These are phyloP conservation scores for Boletus sp. DNA, from an alignment of 768 basidiomycete genomes.

Conservation along the genomic window DNA sequence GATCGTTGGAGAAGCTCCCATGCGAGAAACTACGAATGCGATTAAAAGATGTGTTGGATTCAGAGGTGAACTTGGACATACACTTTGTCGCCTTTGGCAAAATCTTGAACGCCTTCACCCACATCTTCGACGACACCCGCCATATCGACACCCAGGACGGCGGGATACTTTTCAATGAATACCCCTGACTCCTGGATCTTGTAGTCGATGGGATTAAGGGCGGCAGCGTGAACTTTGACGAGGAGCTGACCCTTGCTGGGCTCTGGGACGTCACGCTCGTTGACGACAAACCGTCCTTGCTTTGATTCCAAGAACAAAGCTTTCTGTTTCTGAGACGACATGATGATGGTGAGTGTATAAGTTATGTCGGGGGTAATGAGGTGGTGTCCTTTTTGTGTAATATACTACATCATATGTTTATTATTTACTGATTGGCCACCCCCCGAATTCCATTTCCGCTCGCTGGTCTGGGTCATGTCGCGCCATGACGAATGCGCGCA, in stretches of 20 bases:
- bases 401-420: slow-evolving; percentile 17
- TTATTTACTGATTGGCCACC: slow-evolving; percentile 32
- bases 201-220: slow-evolving; percentile 49
- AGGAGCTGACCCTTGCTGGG: slow-evolving; percentile 42
- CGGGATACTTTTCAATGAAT: slow-evolving; percentile 36
- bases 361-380: slow-evolving; percentile 1
- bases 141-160: slow-evolving; percentile 35
- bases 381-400: slow-evolving; percentile 5
- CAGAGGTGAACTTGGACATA: slow-evolving; percentile 15
- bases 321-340: slow-evolving; percentile 29
- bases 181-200: slow-evolving; percentile 33
- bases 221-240: slow-evolving; percentile 38
- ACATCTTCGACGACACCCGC: slow-evolving; percentile 40
- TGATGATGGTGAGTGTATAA: slow-evolving; percentile 15
- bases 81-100: slow-evolving; percentile 43
- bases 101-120: slow-evolving; percentile 36
- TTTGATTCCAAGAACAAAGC: slow-evolving; percentile 28
- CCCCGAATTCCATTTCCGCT: slow-evolving; percentile 30
- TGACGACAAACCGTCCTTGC: slow-evolving; percentile 32
- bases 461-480: slow-evolving; percentile 28
- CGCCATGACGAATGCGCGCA: slow-evolving; percentile 31
- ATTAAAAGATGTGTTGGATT: not conserved
- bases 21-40: slow-evolving; percentile 16
- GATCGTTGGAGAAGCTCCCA: slow-evolving; percentile 33
- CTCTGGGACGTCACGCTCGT: slow-evolving; percentile 24